phyloP scores from a whole-genome alignment of 2,329 filamentous ascomycete genomes.

The Ascochyta koolunga region DNA sequence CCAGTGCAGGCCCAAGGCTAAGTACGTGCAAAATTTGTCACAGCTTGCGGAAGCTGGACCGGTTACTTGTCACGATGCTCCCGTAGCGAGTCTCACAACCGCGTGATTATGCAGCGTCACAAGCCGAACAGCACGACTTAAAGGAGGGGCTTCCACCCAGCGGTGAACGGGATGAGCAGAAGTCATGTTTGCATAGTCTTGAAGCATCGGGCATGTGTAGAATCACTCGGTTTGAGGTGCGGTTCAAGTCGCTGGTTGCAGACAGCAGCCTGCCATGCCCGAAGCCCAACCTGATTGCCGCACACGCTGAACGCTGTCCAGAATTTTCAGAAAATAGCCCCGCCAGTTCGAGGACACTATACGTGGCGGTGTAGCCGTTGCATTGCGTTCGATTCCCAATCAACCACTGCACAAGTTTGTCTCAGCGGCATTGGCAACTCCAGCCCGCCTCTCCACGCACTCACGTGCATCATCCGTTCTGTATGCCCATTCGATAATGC shows the following conservation, averaged over 20 bases:
- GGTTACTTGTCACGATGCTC: conserved; percentile 8
- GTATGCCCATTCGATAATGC: not conserved
- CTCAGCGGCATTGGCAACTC: too few relatives aligned
- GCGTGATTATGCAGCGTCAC: conserved; percentile 9
- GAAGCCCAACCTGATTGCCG: not conserved
- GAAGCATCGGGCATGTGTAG: not conserved
- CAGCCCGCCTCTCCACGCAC: too few relatives aligned
- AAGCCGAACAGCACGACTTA: conserved; percentile 1
- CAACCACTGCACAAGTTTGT: too few relatives aligned
- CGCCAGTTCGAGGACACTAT: not conserved
- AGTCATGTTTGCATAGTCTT: conserved; percentile 1
- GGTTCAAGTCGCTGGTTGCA: conserved; percentile 6
- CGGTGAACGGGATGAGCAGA: not conserved
- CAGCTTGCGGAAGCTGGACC: conserved; percentile 8
- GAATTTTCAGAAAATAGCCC: not conserved
- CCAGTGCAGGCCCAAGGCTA: not conserved
- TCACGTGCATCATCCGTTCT: not conserved
- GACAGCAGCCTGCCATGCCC: not conserved
- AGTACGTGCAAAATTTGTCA: conserved; percentile 1
- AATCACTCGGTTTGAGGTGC: not conserved
- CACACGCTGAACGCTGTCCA: not conserved
- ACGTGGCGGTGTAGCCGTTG: not conserved
- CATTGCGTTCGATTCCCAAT: too few relatives aligned
- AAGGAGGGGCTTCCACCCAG: not conserved
- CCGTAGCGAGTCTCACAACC: conserved; percentile 10